Base-by-base conservation (phyloP, 495 filamentous ascomycete genomes). In the Penicillium simplicissimum region DNA sequence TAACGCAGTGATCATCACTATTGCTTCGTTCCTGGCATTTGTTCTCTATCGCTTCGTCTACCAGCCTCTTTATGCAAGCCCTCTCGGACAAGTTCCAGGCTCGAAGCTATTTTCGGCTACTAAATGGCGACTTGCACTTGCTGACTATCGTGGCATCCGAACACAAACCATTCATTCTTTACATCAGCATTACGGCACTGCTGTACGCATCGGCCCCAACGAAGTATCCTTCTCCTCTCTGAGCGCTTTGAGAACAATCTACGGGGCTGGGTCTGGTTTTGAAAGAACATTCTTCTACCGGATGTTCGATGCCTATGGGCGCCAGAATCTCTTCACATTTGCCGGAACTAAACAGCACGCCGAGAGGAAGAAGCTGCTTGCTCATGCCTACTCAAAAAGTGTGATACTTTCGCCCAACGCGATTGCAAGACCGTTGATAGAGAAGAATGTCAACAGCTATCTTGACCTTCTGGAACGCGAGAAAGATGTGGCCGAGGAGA, bases 291-390 rank as follows among this genome's bases (percentile, higher is more conserved):
- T 36, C 0, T 81, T 79, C 62, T 81, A 81, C 48, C 66, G 68
- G 13, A 79, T 79, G 71, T 81, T 81, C 47, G 73, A 76, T 52
- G 71, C 68, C 0, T 80, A 78, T 47, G 76, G 74, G 5, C 55
- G 65, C 3, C 61, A 68, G 51, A 73, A 74, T 36, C 55, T 80
- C 42, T 80, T 80, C 31, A 71, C 73, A 0, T 78, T 78, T 63
- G 43, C 55, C 1, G 60, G 60, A 5, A 51, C 60, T 0, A 61
- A 59, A 28, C 62, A 69, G 10, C 77, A 80, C 65, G 66, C 57
- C 5, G 68, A 74, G 5, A 49, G 78, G 21, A 80, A 79, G 60
- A 80, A 78, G 38, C n/a, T 80, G 0, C 42, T 79, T 14, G 61
- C 62, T 17, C 70, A 76, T 45, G 70, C 72, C 2, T 80, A 80